phyloP scores from a whole-genome alignment of 495 filamentous ascomycete genomes.

The Margaritispora aquatica region DNA sequence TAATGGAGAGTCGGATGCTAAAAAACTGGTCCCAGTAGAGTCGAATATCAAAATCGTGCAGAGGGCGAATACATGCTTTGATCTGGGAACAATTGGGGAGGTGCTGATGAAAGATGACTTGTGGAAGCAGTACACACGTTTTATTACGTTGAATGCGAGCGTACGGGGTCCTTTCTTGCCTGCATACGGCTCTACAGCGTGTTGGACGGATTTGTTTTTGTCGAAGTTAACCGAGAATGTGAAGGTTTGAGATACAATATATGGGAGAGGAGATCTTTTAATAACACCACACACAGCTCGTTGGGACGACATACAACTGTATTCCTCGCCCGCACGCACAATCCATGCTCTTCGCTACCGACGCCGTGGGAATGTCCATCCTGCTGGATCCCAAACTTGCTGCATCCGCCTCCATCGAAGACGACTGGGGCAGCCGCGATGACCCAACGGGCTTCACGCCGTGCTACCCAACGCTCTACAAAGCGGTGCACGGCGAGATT shows the following conservation, averaged over 20 bases:
- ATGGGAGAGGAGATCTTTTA: too few relatives aligned
- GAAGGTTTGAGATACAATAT: too few relatives aligned
- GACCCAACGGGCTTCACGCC: neutral
- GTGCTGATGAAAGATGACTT: neutral
- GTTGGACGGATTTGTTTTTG: neutral
- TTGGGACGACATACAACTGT: too few relatives aligned
- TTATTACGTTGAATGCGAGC: neutral
- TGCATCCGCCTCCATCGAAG: neutral
- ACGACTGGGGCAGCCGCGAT: neutral
- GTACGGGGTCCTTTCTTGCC: neutral
- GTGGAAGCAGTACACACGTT: neutral
- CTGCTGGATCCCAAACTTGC: neutral
- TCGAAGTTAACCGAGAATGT: neutral
- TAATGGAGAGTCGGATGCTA: too few relatives aligned
- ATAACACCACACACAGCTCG: too few relatives aligned
- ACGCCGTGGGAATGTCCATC: neutral
- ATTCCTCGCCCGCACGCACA: neutral
- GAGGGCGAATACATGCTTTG: neutral
- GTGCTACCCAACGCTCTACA: neutral
- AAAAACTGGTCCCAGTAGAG: neutral
- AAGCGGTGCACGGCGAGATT: neutral
- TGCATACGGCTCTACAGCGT: neutral
- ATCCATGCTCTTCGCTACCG: constrained; percentile 5
- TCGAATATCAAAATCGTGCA: neutral
- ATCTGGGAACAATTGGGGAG: neutral